Base-by-base conservation (phyloP, 2,329 filamentous ascomycete genomes). In the Lasiodiplodia sp. region DNA sequence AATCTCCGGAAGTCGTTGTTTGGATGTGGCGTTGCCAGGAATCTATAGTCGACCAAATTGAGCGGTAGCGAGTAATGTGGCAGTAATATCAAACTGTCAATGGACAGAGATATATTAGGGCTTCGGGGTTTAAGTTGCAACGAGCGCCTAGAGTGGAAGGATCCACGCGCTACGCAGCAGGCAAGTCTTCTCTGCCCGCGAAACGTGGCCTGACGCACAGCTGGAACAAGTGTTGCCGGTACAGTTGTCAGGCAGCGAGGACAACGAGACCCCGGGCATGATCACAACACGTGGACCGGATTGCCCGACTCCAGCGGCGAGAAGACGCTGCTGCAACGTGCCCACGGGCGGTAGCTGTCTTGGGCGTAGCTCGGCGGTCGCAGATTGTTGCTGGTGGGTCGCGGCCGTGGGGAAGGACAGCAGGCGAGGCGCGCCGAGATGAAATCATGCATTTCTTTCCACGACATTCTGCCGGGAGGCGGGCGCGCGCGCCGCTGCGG, bases 261-360 rank as follows among this genome's bases (percentile, higher is more conserved):
- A 51, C n/a, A 37, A 51, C 40, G 58, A 31, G 57, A 31, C 23
- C 56, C 8, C 40, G 37, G 56, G 25, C 38, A 23, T 12, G 23
- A n/a, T 47, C 18, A 21, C 58, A 37, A 63, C 58, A 63, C 58
- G 58, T 63, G 58, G 58, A 37, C 58, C 8, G 58, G 40, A 51
- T 21, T 49, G 40, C 21, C 58, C 21, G 21, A 23, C 4, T 31
- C 10, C 6, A n/a, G 57, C 21, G 18, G n/a, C 58, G 5, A 63
- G 21, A 51, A 44, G 31, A 25, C 58, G 40, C 10, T 28, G 14
- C 6, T 63, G 58, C 58, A 44, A 44, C 28, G 25, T 28, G 28
- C 23, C 16, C 23, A 44, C 58, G 58, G 40, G 58, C 58, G 25
- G 58, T 63, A 60, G 58, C 58, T 34, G 44, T 49, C 23, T 63